Base-by-base conservation (phyloP, 805 yeast genomes). In the Kazachstania bromeliacearum region DNA sequence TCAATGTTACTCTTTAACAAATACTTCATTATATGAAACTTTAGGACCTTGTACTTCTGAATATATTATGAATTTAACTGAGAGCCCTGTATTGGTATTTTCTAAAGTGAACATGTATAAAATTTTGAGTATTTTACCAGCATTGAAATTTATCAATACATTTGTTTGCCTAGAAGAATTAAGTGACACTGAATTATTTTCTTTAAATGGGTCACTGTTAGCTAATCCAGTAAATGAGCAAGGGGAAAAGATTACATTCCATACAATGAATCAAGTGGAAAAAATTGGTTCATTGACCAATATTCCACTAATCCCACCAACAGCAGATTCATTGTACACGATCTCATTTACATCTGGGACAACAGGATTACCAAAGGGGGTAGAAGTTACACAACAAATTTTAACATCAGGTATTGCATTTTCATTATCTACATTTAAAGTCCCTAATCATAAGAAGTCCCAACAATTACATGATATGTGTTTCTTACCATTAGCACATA, bases 281-380 rank as follows among this genome's bases (percentile, higher is more conserved):
- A 45, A 52, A 3, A 40, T 70, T 39, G 75, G 71, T 34, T 49
- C 45, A 42, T 53, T 68, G 39, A 62, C 71, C 31, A 67, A 72
- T 35, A 48, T 55, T 34, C 59, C 68, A 28, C 48, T 55, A 40
- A 49, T 55, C 28, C 72, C 73, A 9, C 81, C 85, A 18, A 60
- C 55, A 1, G 71, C 77, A 1, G 68, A 71, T 12, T 67, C 71
- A 17, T 32, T 70, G 14, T 75, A 73, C 52, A 77, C 87, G 13
- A 71, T 80, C 33, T 73, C 79, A 6, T 79, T 79, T 53, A 80
- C 88, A 2, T 76, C 84, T 0, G 88, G 88, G 22, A 79, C 88
- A 2, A 79, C 87, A 1, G 85, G 85, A 13, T 57, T 68, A 13
- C 88, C 88, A 33, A 79, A 80, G 57, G 88, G 88, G 36, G 87